Conservation (phyloP, 129 eudicot species). For the Escallonia herrerae region DNA sequence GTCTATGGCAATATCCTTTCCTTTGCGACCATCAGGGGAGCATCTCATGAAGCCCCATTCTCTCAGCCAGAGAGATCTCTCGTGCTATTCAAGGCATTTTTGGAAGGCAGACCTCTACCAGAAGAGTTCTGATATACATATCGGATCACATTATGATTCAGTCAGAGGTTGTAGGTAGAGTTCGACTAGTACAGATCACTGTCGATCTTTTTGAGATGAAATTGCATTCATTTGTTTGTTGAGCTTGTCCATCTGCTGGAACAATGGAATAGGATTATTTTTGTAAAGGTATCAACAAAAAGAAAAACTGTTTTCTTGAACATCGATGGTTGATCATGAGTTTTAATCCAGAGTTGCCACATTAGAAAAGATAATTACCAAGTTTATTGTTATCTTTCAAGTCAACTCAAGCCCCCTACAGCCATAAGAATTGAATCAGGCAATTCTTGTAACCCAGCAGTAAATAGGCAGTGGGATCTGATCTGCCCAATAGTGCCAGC, state of each 20-base stretch:
- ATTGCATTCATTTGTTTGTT: constrained; percentile 3
- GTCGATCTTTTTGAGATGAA: neutral
- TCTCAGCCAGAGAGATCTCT: constrained; percentile 46
- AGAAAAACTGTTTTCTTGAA: too few relatives aligned
- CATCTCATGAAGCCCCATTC: constrained; percentile 48
- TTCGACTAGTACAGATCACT: neutral
- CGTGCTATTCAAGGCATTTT: constrained; percentile 46
- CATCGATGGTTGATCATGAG: too few relatives aligned
- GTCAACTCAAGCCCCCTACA: too few relatives aligned
- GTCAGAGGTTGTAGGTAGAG: constrained; percentile 5
- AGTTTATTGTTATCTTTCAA: too few relatives aligned
- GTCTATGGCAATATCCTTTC: constrained; percentile 47
- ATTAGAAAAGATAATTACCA: too few relatives aligned
- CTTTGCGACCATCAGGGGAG: constrained; percentile 37
- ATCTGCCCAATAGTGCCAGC: too few relatives aligned
- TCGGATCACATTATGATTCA: neutral
- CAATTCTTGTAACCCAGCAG: too few relatives aligned
- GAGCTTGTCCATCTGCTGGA: neutral
- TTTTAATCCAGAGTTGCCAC: too few relatives aligned
- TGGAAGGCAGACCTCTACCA: constrained; percentile 34
- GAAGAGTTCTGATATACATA: constrained; percentile 13
- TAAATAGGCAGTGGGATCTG: too few relatives aligned
- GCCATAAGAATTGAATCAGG: too few relatives aligned
- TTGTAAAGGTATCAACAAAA: too few relatives aligned
- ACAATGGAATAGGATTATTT: too few relatives aligned